A percentile compares a stretch with the other conserved stretches of the same genome.
These are phyloP conservation scores for Fusarium sp. DNA, from an alignment of 2,329 filamentous ascomycete species.

Conservation along the genomic window DNA sequence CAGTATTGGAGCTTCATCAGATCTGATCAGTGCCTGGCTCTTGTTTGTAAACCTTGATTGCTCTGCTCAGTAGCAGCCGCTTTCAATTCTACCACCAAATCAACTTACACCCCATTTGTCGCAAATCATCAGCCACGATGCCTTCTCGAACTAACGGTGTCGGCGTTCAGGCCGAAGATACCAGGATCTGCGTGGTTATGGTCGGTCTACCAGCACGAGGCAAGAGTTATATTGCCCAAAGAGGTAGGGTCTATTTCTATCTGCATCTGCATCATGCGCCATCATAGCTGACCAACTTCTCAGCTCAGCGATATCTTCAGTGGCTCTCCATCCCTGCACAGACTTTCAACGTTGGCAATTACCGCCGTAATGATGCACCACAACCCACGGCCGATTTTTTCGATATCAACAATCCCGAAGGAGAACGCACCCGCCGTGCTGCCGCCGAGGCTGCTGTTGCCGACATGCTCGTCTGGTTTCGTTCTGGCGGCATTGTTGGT, in stretches of 20 bases:
- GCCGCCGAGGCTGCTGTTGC: conserved; percentile 91
- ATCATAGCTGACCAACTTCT: conserved; percentile 13
- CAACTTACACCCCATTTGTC: not conserved
- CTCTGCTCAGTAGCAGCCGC: conserved; percentile 28
- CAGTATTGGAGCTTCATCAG: conserved; percentile 39
- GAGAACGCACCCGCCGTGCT: conserved; percentile 85
- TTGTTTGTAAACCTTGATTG: conserved; percentile 15
- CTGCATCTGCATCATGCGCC: not conserved
- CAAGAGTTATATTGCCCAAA: conserved; percentile 97
- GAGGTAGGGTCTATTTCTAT: conserved; percentile 69
- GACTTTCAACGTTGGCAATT: conserved; percentile 97
- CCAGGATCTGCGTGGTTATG: conserved; percentile 98
- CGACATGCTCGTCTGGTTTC: conserved; percentile 96
- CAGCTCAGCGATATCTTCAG: conserved; percentile 90
- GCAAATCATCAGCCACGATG: conserved; percentile 47
- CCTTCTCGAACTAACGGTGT: conserved; percentile 68
- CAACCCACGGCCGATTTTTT: conserved; percentile 96
- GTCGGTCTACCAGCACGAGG: conserved; percentile 94
- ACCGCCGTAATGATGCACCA: conserved; percentile 88
- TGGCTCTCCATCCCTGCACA: conserved; percentile 95
- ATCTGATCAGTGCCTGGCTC: conserved; percentile 18
- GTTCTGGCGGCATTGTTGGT: conserved; percentile 81
- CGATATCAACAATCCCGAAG: conserved; percentile 87
- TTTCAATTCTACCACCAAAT: not conserved
- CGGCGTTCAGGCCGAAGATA: conserved; percentile 91